phyloP scores from a whole-genome alignment of 495 filamentous ascomycete species.

The Podospora bellae-mahoneyi region DNA sequence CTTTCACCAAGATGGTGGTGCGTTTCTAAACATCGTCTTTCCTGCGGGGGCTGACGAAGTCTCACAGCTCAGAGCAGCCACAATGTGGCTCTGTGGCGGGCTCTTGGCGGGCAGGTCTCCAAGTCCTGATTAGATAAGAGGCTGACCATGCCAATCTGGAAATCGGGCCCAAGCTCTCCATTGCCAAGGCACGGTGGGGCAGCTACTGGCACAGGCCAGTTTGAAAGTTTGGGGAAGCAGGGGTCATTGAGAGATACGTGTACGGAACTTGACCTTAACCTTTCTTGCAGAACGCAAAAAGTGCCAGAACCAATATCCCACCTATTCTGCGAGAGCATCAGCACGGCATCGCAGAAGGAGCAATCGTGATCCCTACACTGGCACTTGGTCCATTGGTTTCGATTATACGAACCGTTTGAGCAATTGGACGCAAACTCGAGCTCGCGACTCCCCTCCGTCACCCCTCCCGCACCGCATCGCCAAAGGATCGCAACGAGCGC shows the following conservation, averaged over 20 bases:
- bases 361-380: background rate
- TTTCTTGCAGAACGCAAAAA: conserved; percentile 8
- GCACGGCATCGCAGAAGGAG: background rate
- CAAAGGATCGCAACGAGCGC: background rate
- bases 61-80: conserved; percentile 1
- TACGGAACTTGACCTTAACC: conserved; percentile 18
- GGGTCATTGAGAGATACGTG: conserved; percentile 26
- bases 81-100: background rate
- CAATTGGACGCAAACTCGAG: background rate
- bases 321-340: background rate
- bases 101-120: too few species aligned
- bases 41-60: background rate
- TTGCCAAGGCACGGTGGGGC: background rate
- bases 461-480: background rate
- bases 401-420: background rate
- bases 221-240: conserved; percentile 12
- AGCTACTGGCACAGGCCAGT: conserved; percentile 10
- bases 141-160: background rate
- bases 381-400: background rate
- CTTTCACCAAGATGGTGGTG: too few species aligned
- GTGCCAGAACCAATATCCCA: background rate
- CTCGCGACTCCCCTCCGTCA: background rate
- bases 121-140: background rate
- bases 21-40: background rate
- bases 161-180: background rate